Evolutionary conservation across 306 rosid genomes (phyloP), one percentile per base, ranked within the genome.

Genomic region (Amphicarpaea edgeworthii): DNA sequence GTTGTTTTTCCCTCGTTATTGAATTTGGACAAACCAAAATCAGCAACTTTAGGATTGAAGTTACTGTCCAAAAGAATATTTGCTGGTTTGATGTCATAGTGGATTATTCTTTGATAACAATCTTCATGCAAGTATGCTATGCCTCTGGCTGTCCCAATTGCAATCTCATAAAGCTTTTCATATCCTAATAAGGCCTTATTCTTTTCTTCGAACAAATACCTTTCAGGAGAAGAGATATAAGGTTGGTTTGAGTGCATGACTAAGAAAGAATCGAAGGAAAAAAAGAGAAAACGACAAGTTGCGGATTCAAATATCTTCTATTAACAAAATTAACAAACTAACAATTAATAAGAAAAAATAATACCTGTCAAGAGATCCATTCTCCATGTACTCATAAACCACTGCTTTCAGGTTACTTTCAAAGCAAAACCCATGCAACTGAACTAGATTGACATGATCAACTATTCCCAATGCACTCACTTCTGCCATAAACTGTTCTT

Each of bases 51-150:
- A 3, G 88, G 88, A 12, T 15, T 19, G 30, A 85, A 75, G 7
- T 67, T 72, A 0, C 15, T 21, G 7, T 85, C 84, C 28, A 85
- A 68, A 0, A 85, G 82, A 70, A 86, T 78, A 24, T 83, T 86
- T 21, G 21, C 84, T 3, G 90, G 90, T 51, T 86, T 86, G 1
- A 81, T 83, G 47, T 86, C 87, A 38, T 83, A 83, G 28, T 83
- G 87, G 57, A 83, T 62, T n/a, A 86, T 86, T 47, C 70, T 71
- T 38, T 83, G 86, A 28, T 81, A 78, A 20, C 87, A 83, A 24
- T 83, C 84, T 79, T 86, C 90, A 37, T 83, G 90, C 55, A 83
- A 57, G 30, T 80, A 83, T 3, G 85, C 81, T 19, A 86, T 68
- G 1, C 82, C 90, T 58, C 23, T 75, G 0, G 87, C 87, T 3